Evolutionary conservation across 2,329 filamentous ascomycete genomes (phyloP), one percentile per base, ranked within the genome.

Genomic region (Neurospora crassa): DNA sequence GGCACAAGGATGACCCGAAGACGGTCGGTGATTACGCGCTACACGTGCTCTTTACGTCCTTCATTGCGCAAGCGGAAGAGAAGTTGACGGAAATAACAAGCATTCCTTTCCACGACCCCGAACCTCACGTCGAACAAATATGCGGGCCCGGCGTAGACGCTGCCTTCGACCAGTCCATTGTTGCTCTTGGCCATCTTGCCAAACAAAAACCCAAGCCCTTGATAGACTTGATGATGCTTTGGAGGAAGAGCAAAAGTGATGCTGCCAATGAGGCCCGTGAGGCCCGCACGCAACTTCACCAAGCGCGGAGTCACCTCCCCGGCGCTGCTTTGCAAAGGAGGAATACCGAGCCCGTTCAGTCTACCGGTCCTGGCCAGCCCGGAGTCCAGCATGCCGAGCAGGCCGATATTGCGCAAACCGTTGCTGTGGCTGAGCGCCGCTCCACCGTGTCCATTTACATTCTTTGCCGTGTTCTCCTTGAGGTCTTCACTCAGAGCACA

Each of bases 1-100:
- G 89, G 70, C 88, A 91, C 76, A 88, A 91, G 75, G 88, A 90
- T 70, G 93, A 97, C 74, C 88, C 91, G 74, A 97, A 95, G 81
- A 97, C 94, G 0, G 94, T 97, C n/a, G 94, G 94, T 70, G 96
- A 99, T 84, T 98, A 97, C 87, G 96, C 96, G 24, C 84, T 99
- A 73, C 95, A 98, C 81, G 95, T 98, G 76, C 84, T 99, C 63
- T 97, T 98, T 81, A 98, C 96, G 75, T 94, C 94, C 86, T 99
- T 99, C 82, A 96, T 98, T 78, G 92, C 92, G 18, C 92, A 96
- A 79, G 96, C 96, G n/a, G 96, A 99, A 80, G 92, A 96, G 75
- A 97, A 97, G 82, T 91, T 99, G 74, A 94, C 92, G 75, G 91
- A 93, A 76, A 97, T 93, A 78, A 91, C 97, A 76, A 90, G 91